Evolutionary conservation across 495 filamentous ascomycete species (phyloP), one percentile per base, ranked within the genome.

Genomic region (Tricharina praecox): DNA sequence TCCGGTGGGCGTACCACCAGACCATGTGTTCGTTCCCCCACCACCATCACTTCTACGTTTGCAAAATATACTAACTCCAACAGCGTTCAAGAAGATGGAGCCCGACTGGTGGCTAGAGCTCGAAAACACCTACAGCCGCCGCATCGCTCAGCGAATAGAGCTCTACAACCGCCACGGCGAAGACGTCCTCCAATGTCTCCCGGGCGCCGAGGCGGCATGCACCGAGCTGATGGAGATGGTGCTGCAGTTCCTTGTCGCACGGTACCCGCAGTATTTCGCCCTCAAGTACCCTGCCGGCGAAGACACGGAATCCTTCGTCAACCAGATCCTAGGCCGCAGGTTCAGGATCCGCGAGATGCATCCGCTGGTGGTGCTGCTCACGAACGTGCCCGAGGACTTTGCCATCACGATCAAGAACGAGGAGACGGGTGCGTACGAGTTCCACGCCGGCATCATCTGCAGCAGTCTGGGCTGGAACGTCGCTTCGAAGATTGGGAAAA

Each of bases 151-250:
- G 57, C 81, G 86, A 19, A 74, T 78, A 58, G 70, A 66, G 1
- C 70, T 93, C 1, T 84, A 76, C 56, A 64, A 64, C 23, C 67
- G 75, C 38, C 65, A 88, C 52, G 78, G 81, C 9, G 67, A 68
- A 26, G 54, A 55, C 1, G 76, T 93, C 23, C 72, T 92, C 24
- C 70, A 81, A 30, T 67, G 68, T 33, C 70, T 85, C 1, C 85
- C 86, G 0, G 85, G 84, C 28, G 78, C 80, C 1, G 83, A 92
- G 55, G 64, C 90, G 1, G 85, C 76, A 2, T 82, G 78, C 61
- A 90, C 86, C 56, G 86, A 94, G 58, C 64, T 90, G 15, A 92
- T 93, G 85, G 86, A 94, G 62, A 83, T 87, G 76, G 71, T 70
- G 4, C 53, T 94, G 10, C 81, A 88, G 51, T 93, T 87, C 55